Base-by-base conservation (phyloP, 83 land plant genomes). In the Diphasiastrum complanatum region DNA sequence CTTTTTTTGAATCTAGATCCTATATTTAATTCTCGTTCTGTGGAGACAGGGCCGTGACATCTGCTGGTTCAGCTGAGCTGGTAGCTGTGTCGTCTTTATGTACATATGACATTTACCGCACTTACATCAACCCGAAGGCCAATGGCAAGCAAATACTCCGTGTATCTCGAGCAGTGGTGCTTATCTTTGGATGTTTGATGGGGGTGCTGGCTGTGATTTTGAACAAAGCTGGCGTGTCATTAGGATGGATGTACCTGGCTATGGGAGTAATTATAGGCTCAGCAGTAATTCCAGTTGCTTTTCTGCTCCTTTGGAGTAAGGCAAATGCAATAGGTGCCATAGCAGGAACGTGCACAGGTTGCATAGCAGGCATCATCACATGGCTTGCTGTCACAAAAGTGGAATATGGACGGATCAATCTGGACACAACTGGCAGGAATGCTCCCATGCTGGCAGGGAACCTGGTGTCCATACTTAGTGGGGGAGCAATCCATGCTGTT, bases 381-480 rank as follows among this genome's bases (percentile, higher is more conserved):
- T 68, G 71, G 71, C 28, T 68, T 5, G 5, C 69, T 3, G 71
- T 68, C 6, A 61, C 71, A 10, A 36, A 47, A 28, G 54, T 27
- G 4, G 56, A 61, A 29, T 68, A 68, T 38, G 53, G 53, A 38
- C 69, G 71, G n/a, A 70, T 68, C 1, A 61, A 30, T 14, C 69
- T 68, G 1, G 34, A 5, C 38, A 68, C 71, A 23, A 68, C 71
- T 2, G 71, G 71, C 1, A 64, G 71, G 14, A 62, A 68, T 11
- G 71, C 71, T 14, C 71, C 71, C 36, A 68, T 68, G 71, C 57
- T 68, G 22, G 69, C 71, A 20, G 71, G 71, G 25, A 68, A 68
- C 56, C 26, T 68, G 29, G 71, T 68, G 24, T 68, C 71, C n/a
- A 68, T 68, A 3, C 69, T 68, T 29, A 68, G 70, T 4, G 71